Percentiles rank a stretch among this genome's conserved stretches.
phyloP scores from a whole-genome alignment of 2,329 filamentous ascomycete genomes.

The Chrysoporthe cubensis region DNA sequence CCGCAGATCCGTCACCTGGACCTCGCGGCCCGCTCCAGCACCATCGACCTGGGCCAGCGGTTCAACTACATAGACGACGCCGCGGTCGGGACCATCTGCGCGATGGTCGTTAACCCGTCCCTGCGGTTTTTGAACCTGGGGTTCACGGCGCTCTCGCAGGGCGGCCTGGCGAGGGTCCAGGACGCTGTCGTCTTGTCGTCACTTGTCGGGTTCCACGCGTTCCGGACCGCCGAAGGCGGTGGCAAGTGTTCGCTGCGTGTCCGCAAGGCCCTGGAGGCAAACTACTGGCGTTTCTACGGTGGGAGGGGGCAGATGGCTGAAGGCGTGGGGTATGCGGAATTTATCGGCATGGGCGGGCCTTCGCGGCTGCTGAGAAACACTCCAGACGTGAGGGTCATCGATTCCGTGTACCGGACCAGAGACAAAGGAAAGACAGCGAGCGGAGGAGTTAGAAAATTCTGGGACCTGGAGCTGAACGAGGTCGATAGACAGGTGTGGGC shows the following conservation, averaged over 20 bases:
- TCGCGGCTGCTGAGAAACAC: slow-evolving; percentile 9
- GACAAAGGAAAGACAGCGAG: slow-evolving; percentile 5
- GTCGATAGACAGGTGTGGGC: slow-evolving; percentile 2
- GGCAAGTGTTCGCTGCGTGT: slow-evolving; percentile 5
- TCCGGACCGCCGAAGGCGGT: not conserved
- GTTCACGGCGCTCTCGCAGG: not conserved
- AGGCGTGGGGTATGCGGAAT: slow-evolving; percentile 3
- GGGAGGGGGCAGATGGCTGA: slow-evolving; percentile 1
- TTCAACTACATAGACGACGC: slow-evolving; percentile 14
- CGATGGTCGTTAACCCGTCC: not conserved
- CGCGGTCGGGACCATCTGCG: not conserved
- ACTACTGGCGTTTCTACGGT: slow-evolving; percentile 7
- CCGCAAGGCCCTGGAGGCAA: slow-evolving; percentile 2
- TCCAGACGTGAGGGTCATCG: slow-evolving; percentile 7
- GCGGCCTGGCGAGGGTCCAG: not conserved
- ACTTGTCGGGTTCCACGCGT: slow-evolving; percentile 11
- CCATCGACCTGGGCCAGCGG: slow-evolving; percentile 16
- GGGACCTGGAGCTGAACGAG: slow-evolving; percentile 11
- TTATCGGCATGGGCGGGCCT: slow-evolving; percentile 2
- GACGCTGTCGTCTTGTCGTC: not conserved
- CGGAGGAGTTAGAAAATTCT: slow-evolving; percentile 5
- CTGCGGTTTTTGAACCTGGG: slow-evolving; percentile 12
- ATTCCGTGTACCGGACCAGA: slow-evolving; percentile 15
- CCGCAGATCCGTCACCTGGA: slow-evolving; percentile 9
- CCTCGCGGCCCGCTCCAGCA: slow-evolving; percentile 14